Base-by-base conservation (phyloP, 1,139 yeast genomes). In the Candida tropicalis region DNA sequence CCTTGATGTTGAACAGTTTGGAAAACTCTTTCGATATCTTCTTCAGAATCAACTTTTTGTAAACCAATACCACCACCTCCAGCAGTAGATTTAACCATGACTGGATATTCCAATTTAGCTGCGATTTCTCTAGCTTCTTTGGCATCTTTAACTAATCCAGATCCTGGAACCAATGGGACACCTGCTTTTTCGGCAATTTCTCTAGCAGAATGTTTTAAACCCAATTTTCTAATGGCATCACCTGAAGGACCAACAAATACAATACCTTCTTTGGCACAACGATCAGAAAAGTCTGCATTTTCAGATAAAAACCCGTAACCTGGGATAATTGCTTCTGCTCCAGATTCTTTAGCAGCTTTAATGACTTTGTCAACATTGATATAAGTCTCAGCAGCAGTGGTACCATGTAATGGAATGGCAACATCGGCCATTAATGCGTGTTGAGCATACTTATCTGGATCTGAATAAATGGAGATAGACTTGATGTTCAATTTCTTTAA, bases 61-160 rank as follows among this genome's bases (percentile, higher is more conserved):
- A 93, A 73, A 51, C 99, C 99, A 58, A 91, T 93, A 66, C 99
- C 99, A 64, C 99, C 99, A 57, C 99, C 99, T 63, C 99, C 99
- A 27, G 98, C 98, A 49, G 98, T 91, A 16, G 96, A 87, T 67
- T 93, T 93, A 42, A 93, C 87, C 98, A 93, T 93, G 35, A 93
- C 80, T 20, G 99, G 98, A 58, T 88, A 93, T 49, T 82, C 89
- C 44, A 93, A 74, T 53, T 79, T 70, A 17, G 79, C 82, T n/a
- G 97, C 98, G 51, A 84, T 79, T 47, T 70, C 75, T 46, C 74
- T 71, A 3, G 98, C 98, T 56, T 87, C 96, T 16, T 75, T 75
- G 6, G 89, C 75, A 48, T 79, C 70, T 3, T 77, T 72, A 32
- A 93, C 81, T 51, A 93, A 75, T 6, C 88, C 95, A 10, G 97